Conservation (phyloP, 208 protist species). For the Trypanosomatidae sp. region DNA sequence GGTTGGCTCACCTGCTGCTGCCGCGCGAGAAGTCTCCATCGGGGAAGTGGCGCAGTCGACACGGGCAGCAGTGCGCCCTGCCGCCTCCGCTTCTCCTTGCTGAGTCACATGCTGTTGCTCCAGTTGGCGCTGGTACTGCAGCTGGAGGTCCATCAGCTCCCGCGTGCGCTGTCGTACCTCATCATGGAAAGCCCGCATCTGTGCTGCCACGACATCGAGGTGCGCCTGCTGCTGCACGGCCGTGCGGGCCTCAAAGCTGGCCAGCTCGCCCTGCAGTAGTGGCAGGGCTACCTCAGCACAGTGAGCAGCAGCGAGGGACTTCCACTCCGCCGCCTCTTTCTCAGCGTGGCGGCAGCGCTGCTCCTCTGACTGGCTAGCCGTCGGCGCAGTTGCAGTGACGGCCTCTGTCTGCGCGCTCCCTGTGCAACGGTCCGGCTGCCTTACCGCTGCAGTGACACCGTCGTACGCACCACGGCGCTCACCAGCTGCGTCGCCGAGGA, state of each 20-base stretch:
- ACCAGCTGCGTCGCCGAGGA: background rate
- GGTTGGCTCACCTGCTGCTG: background rate
- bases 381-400: background rate
- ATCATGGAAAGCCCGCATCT: slow-evolving; percentile 13
- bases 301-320: slow-evolving; percentile 8
- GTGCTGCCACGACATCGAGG: slow-evolving; percentile 1
- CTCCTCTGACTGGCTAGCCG: background rate
- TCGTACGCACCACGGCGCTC: background rate
- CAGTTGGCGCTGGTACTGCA: slow-evolving; percentile 9
- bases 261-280: slow-evolving; percentile 23
- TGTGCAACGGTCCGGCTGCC: background rate
- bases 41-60: slow-evolving; percentile 3
- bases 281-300: slow-evolving; percentile 20
- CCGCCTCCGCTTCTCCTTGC: background rate
- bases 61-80: background rate
- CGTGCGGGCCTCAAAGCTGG: slow-evolving; percentile 11
- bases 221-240: slow-evolving; percentile 11
- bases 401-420: background rate
- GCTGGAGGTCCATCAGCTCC: slow-evolving; percentile 1
- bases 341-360: background rate
- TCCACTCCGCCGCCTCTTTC: background rate
- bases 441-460: background rate
- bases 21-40: background rate
- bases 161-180: slow-evolving; percentile 7
- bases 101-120: slow-evolving; percentile 1